phyloP scores from a whole-genome alignment of 352 stramenopile species.

The Globisporangium emineosum region DNA sequence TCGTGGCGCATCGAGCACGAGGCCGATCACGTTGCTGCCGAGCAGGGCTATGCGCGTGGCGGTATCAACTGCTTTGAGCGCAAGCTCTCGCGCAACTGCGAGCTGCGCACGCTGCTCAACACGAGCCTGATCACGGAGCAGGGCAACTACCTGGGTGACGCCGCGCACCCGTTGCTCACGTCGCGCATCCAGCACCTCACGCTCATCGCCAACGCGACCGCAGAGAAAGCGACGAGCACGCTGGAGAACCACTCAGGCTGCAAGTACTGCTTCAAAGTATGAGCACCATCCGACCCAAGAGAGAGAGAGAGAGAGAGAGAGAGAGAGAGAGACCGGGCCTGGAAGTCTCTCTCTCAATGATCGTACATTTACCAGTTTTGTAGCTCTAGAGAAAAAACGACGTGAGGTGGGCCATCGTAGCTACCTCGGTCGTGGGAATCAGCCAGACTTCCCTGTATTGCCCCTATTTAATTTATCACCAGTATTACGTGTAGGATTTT shows the following conservation, averaged over 20 bases:
- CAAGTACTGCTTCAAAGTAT: slow-evolving; percentile 18
- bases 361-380: neutral
- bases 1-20: slow-evolving; percentile 83
- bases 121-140: slow-evolving; percentile 72
- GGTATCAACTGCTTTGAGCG: slow-evolving; percentile 79
- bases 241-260: slow-evolving; percentile 11
- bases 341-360: neutral
- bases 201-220: slow-evolving; percentile 30
- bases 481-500: no score
- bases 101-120: slow-evolving; percentile 53
- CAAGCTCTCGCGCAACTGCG: slow-evolving; percentile 70
- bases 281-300: neutral
- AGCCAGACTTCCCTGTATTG: neutral
- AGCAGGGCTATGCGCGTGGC: slow-evolving; percentile 58
- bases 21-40: slow-evolving; percentile 68
- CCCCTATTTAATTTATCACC: neutral
- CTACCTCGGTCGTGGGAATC: neutral
- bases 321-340: neutral
- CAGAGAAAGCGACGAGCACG: no score
- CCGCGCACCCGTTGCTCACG: slow-evolving; percentile 69
- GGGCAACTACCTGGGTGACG: slow-evolving; percentile 83
- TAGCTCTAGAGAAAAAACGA: neutral
- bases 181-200: slow-evolving; percentile 67
- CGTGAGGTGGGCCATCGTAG: neutral
- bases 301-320: neutral